Percentiles rank a stretch among this genome's conserved stretches.
phyloP scores from a whole-genome alignment of 106 monocot genomes.

The Dendrobium officinale region DNA sequence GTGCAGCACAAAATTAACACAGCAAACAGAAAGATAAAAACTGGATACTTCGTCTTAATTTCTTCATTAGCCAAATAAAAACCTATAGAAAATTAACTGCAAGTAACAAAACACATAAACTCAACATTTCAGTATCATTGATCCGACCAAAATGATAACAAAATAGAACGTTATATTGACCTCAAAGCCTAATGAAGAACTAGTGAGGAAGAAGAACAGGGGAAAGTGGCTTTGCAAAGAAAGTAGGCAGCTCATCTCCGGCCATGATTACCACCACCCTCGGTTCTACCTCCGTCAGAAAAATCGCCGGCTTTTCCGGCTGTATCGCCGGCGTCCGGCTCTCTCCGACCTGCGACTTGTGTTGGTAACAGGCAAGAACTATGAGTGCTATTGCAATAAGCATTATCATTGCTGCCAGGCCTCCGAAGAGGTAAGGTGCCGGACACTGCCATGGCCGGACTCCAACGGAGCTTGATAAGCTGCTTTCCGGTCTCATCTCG shows the following conservation, averaged over 20 bases:
- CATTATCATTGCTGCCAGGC: slow-evolving; percentile 26
- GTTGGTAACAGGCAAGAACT: slow-evolving; percentile 31
- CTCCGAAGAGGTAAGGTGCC: slow-evolving; percentile 33
- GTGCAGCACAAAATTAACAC: too few species aligned
- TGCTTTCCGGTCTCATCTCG: slow-evolving; percentile 15
- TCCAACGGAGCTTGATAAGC: neutral
- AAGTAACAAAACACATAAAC: too few species aligned
- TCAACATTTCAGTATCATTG: too few species aligned
- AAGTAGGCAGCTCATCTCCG: slow-evolving; percentile 40
- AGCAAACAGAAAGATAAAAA: too few species aligned
- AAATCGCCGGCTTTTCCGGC: neutral
- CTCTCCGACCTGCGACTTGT: neutral
- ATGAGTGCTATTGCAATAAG: slow-evolving; percentile 37
- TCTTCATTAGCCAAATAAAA: too few species aligned
- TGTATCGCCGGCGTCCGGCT: neutral
- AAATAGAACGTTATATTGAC: too few species aligned
- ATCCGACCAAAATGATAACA: too few species aligned
- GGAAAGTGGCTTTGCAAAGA: slow-evolving; percentile 25
- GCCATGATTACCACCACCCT: slow-evolving; percentile 51
- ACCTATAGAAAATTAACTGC: too few species aligned
- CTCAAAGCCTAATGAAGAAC: too few species aligned
- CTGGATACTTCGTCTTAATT: too few species aligned
- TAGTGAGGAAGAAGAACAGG: neutral
- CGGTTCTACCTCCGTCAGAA: slow-evolving; percentile 23
- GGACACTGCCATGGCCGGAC: slow-evolving; percentile 24